Conservation (phyloP, 306 rosid genomes). For the Macrotyloma uniflorum region DNA sequence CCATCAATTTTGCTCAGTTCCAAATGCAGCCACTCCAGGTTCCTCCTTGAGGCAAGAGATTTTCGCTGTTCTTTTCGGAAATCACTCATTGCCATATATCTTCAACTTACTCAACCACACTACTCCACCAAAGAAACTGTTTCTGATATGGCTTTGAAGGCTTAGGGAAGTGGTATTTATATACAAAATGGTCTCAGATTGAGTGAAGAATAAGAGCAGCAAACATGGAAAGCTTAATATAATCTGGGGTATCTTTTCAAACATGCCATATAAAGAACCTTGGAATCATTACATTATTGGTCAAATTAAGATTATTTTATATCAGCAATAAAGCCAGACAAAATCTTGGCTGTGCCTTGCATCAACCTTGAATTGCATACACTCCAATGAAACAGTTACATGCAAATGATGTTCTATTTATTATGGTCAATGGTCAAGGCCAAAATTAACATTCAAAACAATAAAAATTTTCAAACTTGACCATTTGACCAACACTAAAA, state of each 20-base stretch:
- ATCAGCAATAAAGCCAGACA: neutral
- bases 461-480: no score
- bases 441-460: neutral
- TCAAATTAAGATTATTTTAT: neutral
- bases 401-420: neutral
- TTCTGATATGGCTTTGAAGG: neutral
- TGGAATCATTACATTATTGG: neutral
- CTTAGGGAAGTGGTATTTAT: neutral
- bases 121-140: neutral
- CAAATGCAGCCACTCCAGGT: neutral
- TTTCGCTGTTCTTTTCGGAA: neutral
- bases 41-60: neutral
- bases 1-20: neutral
- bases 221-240: neutral
- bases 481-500: no score
- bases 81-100: neutral
- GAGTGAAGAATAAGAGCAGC: neutral
- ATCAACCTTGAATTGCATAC: neutral
- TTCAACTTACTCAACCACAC: neutral
- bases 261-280: neutral
- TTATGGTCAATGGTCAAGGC: neutral
- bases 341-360: neutral
- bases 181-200: neutral
- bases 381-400: neutral
- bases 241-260: neutral